Percentiles rank a stretch among this genome's conserved stretches.
phyloP scores from a whole-genome alignment of 2,329 filamentous ascomycete genomes.

The Exophiala calicioides region DNA sequence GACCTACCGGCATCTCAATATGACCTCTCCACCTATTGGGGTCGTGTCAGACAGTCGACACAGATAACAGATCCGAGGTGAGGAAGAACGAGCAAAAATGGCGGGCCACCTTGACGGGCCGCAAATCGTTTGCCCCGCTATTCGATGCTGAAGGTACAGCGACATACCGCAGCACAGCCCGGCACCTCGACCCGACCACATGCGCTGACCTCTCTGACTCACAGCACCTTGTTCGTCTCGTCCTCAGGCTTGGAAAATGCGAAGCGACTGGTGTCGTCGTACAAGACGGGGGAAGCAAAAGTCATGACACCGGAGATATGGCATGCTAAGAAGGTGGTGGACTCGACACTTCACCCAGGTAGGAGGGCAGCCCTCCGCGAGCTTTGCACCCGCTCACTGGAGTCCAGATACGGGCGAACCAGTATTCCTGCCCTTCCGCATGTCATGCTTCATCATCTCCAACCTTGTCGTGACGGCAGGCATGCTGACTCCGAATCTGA shows the following conservation, averaged over 20 bases:
- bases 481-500: conserved; percentile 77
- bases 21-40: conserved; percentile 92
- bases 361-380: conserved; percentile 38
- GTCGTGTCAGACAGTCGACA: conserved; percentile 84
- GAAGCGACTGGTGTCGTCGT: conserved; percentile 76
- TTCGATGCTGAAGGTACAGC: conserved; percentile 23
- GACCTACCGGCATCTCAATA: conserved; percentile 90
- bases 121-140: background rate
- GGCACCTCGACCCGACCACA: background rate
- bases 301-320: conserved; percentile 89
- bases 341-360: conserved; percentile 95
- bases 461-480: conserved; percentile 94
- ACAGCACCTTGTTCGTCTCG: conserved; percentile 82
- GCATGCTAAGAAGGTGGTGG: conserved; percentile 94
- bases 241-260: conserved; percentile 77
- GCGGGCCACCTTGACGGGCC: background rate
- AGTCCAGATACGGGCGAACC: conserved; percentile 80
- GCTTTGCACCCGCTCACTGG: conserved; percentile 1
- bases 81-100: conserved; percentile 41
- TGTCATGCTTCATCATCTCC: conserved; percentile 92
- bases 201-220: background rate
- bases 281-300: conserved; percentile 79
- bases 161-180: conserved; percentile 13
- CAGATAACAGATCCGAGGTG: conserved; percentile 94
- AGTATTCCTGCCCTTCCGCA: conserved; percentile 92